Base-by-base conservation (phyloP, 371 early-diverging fungal genomes). In the Mucor irregularis region DNA sequence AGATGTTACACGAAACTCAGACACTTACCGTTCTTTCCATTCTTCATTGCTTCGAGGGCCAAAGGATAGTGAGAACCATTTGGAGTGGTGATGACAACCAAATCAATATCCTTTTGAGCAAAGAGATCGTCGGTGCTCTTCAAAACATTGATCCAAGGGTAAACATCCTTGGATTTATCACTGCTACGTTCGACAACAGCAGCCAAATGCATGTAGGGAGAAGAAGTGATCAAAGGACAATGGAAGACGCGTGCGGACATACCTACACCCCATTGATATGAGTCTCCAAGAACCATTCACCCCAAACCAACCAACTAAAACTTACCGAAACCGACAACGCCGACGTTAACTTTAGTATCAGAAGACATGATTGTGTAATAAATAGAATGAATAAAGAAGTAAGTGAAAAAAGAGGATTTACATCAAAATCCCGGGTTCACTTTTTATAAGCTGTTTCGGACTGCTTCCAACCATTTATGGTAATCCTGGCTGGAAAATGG, bases 31-130 rank as follows among this genome's bases (percentile, higher is more conserved):
- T 91, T 78, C 53, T 89, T 89, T 40, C 87, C 87, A 5, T 81
- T 76, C 49, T 83, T 64, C 64, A 91, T 69, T 4, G 84, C 81
- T 51, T 76, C 58, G 52, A 82, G 80, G 28, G 85, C 84, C 10
- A 86, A 77, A 24, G 72, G 53, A 48, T 73, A 87, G 61, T 91
- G 92, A 5, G 85, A 78, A 42, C 74, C 76, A 60, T 88, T 86
- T 33, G 90, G 90, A 5, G 87, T 85, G 21, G 89, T 87, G 47
- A 91, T 84, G 25, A 91, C 81, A 35, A 90, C 85, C 4, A 90
- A 76, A 30, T 90, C 84, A 43, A 91, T 69, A 14, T 77, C 68
- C 3, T 60, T 22, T 26, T 76, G 65, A 39, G 67, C 74, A 46
- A 87, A 67, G 38, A 90, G 70, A 11, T 83, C 84, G 1, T 83